Evolutionary conservation across 2,329 filamentous ascomycete genomes (phyloP).

Genomic region (Rhynchosporium agropyri): DNA sequence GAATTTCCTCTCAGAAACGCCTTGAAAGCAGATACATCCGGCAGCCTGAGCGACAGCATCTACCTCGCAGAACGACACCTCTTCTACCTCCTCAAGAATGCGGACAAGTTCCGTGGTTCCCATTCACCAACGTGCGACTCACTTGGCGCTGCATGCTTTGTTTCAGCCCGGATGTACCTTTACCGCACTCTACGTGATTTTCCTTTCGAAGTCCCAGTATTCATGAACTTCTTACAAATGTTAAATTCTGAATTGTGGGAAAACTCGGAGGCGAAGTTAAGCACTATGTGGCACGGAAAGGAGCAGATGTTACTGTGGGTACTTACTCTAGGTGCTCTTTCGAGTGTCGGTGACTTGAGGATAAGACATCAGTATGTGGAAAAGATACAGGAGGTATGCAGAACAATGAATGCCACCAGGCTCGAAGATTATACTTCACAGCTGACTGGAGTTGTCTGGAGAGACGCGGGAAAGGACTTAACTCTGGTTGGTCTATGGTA

Average conservation of each 20-base stretch:
- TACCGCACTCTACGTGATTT: slow-evolving; percentile 15
- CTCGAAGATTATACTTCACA: background rate
- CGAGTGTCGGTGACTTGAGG: background rate
- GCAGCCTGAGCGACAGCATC: slow-evolving; percentile 2
- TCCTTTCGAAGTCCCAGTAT: slow-evolving; percentile 15
- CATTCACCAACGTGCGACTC: slow-evolving; percentile 14
- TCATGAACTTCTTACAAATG: slow-evolving; percentile 7
- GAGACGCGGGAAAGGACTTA: background rate
- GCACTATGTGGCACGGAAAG: background rate
- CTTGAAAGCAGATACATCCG: slow-evolving; percentile 5
- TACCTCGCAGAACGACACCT: slow-evolving; percentile 19
- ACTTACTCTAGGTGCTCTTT: background rate
- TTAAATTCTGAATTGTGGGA: background rate
- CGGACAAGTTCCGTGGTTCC: background rate
- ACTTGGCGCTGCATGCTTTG: slow-evolving; percentile 10
- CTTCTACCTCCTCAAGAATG: slow-evolving; percentile 2
- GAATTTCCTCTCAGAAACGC: background rate
- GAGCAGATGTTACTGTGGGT: slow-evolving; percentile 12
- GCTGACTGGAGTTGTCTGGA: background rate
- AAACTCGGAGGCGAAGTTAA: background rate
- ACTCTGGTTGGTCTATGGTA: slow-evolving; percentile 10
- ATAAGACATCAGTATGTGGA: background rate
- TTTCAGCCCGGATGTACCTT: slow-evolving; percentile 15
- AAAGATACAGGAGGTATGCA: background rate
- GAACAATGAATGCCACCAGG: background rate